These are phyloP conservation scores for Asterella californica DNA, from an alignment of 225 moss, liverwort and hornwort genomes.

Conservation along the genomic window DNA sequence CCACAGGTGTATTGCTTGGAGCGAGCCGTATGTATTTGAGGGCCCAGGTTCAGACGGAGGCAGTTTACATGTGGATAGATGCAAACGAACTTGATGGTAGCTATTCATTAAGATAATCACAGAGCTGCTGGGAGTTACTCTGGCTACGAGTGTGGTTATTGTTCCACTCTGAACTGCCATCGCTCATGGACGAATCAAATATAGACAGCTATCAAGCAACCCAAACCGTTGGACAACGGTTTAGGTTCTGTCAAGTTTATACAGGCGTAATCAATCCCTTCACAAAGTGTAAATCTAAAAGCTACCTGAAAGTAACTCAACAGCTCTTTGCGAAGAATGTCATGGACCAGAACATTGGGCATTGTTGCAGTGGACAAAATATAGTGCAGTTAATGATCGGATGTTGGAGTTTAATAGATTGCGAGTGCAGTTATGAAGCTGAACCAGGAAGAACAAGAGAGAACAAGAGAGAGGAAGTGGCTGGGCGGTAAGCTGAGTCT, in stretches of 20 bases:
- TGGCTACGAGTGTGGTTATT: no score
- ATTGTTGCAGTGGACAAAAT: not conserved
- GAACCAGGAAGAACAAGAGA: not conserved
- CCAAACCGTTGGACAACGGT: no score
- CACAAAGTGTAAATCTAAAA: not conserved
- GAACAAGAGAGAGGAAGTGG: no score
- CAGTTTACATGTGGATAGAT: not conserved
- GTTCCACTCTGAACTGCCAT: no score
- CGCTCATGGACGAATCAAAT: no score
- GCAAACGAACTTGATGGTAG: not conserved
- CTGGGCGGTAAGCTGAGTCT: not conserved
- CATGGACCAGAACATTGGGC: no score
- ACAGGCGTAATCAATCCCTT: not conserved
- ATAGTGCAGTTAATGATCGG: not conserved
- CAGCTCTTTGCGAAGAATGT: not conserved
- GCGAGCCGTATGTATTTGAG: conserved; percentile 40
- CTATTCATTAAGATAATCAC: not conserved
- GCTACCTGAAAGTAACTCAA: not conserved
- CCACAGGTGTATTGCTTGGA: conserved; percentile 40
- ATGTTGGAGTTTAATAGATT: not conserved
- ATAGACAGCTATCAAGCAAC: not conserved
- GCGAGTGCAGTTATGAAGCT: not conserved
- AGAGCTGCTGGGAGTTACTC: no score
- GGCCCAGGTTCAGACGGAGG: conserved; percentile 2
- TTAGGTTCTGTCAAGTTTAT: not conserved